These are phyloP conservation scores for Neoconidiobolus thromboides DNA, from an alignment of 371 early-diverging fungal species.

Conservation along the genomic window DNA sequence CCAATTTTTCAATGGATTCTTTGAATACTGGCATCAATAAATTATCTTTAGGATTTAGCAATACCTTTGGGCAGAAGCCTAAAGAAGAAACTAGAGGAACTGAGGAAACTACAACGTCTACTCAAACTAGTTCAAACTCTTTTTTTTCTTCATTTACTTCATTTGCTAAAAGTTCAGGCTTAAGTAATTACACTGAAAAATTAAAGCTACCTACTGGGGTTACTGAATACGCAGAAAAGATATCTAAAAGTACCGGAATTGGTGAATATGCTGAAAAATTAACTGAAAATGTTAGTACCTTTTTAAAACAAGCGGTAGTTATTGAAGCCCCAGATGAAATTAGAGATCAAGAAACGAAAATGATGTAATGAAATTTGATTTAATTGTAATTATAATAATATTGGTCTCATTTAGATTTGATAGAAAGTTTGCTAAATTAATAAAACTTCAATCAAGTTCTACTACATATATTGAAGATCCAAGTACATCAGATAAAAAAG, in stretches of 20 bases:
- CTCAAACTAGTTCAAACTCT: not conserved
- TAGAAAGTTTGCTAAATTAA: not conserved
- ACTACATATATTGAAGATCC: not conserved
- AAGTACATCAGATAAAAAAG: not conserved
- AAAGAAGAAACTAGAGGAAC: not conserved
- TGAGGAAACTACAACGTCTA: not conserved
- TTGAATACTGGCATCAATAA: not conserved
- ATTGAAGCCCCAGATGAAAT: conserved; percentile 3
- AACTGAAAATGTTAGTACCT: not conserved
- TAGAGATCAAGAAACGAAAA: not conserved
- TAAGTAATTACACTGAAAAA: no score
- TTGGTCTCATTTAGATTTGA: not conserved
- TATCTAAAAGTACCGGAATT: no score
- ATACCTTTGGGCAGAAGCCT: not conserved
- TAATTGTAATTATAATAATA: not conserved
- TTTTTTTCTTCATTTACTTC: no score
- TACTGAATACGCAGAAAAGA: no score
- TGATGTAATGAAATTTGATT: not conserved
- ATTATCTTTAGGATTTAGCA: not conserved
- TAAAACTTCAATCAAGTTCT: not conserved
- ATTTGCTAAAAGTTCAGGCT: no score
- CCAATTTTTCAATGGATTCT: not conserved
- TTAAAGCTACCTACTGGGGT: no score
- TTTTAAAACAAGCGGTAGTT: not conserved
- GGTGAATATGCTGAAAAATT: not conserved